Base-by-base conservation (phyloP, 2,329 filamentous ascomycete species). In the Gnomoniopsis sp. region DNA sequence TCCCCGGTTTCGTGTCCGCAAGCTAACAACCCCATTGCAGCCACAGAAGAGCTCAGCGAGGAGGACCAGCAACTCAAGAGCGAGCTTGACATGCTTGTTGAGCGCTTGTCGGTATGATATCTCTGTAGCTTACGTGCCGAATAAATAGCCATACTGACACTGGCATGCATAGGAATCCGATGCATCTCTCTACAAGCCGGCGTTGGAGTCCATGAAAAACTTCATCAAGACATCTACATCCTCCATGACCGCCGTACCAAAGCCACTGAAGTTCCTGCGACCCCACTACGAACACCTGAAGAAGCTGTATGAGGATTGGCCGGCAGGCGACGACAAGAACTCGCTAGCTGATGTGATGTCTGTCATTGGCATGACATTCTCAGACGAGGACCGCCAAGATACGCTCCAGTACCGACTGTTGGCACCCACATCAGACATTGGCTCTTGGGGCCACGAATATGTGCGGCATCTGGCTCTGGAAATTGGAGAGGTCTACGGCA, bases 201-300 rank as follows among this genome's bases (percentile, higher is more conserved):
- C 95, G 56, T 81, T 99, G 66, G 93, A 98, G 75, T 89, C 92
- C 66, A 97, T 99, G 86, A 98, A 97, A 81, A 91, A 88, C 70
- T 96, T 91, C 72, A 99, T 99, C 82, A 98, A 97, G 81, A 99
- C 95, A 57, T 96, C 95, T 61, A 99, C 95, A 65, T 98, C 93
- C 60, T 99, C 96, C 49, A 99, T 99, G 95, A 99, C 95, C 51
- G 95, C 95, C 61, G 95, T 99, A 63, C 95, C 96, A 23, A 99
- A 99, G 78, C 95, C 95, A 36, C 84, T 99, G 69, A 99, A 99
- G 77, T 99, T 99, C 75, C 85, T 99, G 64, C 87, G 95, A 79
- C 95, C 93, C 66, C 93, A 99, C 76, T 99, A 98, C 78, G 90
- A 96, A 76, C 87, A 89, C 58, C 82, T 99, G 71, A 89, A 89